Base-by-base conservation (phyloP, 2,329 filamentous ascomycete species). In the Acephala macrosclerotiorum region DNA sequence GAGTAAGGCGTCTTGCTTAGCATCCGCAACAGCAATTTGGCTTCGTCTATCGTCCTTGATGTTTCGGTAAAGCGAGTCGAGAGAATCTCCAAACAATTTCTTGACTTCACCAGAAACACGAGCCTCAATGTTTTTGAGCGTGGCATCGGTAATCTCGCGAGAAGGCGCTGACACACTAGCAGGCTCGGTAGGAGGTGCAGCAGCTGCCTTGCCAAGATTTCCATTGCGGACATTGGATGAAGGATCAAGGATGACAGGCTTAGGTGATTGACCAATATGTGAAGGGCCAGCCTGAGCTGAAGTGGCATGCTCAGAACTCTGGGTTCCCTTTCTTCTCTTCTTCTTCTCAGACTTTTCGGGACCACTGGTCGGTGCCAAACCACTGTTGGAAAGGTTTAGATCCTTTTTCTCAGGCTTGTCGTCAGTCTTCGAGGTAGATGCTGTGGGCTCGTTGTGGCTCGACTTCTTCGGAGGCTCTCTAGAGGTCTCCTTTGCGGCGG, bases 1-100 rank as follows among this genome's bases (percentile, higher is more conserved):
- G 51, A 93, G 83, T 22, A 92, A 83, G 47, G 89, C 87, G 71
- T 92, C 89, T 74, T 91, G 89, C 74, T 89, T 89, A n/a, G 88
- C 85, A 47, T 84, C 81, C 45, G 85, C 84, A 20, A 88, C 83
- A 59, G 87, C 87, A 73, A 89, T 87, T 74, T 88, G 84, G 51
- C 85, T 83, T 63, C 87, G 85, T 73, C 86, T 86, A 71, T 97
- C 94, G 58, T 92, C 88, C 63, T 86, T 85, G 62, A 89, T 82
- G 72, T 83, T 88, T 74, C 86, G 82, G 63, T 91, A 83, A 69
- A 92, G 84, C 69, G 85, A 88, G 72, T 83, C 83, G 57, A 91
- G 79, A 14, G 87, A 84, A 18, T 87, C 83, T 60, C 83, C 83
- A 63, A 92, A 84, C 18, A 82, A 78, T 45, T 78, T 78, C 5